Percentiles rank a stretch among this genome's conserved stretches.
Conservation (phyloP, 2,329 filamentous ascomycete genomes). For the Fusarium nygamai region DNA sequence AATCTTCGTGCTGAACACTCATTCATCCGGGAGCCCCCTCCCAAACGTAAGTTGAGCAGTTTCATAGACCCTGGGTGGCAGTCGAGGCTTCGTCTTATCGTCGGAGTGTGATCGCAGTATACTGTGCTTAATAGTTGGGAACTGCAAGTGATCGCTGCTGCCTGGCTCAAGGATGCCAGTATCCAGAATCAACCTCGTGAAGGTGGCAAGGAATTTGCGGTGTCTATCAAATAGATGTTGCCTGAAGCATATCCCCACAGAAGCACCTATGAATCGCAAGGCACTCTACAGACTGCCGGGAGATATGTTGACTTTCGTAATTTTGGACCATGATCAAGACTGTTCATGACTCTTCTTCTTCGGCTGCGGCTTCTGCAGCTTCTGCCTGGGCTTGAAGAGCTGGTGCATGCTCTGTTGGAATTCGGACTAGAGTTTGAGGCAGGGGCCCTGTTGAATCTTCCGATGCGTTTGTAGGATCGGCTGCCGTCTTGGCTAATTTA, state of each 20-base stretch:
- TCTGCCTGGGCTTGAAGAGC: constrained; percentile 70
- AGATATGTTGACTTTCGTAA: not conserved
- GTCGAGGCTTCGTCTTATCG: not conserved
- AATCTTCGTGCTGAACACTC: not conserved
- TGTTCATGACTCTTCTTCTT: constrained; percentile 48
- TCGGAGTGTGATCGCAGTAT: not conserved
- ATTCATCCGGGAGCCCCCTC: not conserved
- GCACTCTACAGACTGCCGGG: not conserved
- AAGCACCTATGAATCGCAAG: not conserved
- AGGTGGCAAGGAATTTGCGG: not conserved
- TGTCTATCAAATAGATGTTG: not conserved
- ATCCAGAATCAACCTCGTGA: not conserved
- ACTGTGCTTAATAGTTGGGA: not conserved
- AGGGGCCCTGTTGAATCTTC: constrained; percentile 62
- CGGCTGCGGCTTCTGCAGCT: constrained; percentile 56
- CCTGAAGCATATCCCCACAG: not conserved
- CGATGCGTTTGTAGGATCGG: constrained; percentile 49
- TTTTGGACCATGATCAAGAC: not conserved
- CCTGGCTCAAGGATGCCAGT: not conserved
- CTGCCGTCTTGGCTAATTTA: constrained; percentile 72
- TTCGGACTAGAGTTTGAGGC: constrained; percentile 84
- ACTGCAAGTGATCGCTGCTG: not conserved
- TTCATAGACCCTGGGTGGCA: not conserved
- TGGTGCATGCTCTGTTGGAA: constrained; percentile 81
- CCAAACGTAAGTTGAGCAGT: not conserved